Conservation (phyloP, 805 yeast genomes). For the Diddensiella santjacobensis region DNA sequence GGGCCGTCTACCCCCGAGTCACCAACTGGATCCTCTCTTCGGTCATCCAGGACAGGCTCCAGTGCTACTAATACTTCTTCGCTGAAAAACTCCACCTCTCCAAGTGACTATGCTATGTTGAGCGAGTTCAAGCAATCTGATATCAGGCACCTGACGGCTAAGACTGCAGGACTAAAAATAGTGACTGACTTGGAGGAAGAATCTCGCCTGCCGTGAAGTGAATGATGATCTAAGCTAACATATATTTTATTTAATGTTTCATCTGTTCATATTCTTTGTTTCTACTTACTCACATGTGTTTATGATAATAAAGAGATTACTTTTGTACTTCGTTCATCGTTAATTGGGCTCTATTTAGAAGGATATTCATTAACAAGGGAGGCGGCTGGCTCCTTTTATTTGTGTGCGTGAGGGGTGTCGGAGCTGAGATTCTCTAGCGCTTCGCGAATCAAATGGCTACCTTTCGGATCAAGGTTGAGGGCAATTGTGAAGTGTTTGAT, state of each 20-base stretch:
- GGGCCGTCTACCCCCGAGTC: conserved; percentile 21
- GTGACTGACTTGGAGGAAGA: conserved; percentile 21
- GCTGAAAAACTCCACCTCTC: conserved; percentile 6
- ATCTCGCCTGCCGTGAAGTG: background rate
- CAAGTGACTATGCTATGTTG: background rate
- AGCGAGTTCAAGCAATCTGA: conserved; percentile 10
- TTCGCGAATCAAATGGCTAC: conserved; percentile 77
- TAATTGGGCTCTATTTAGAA: too few species aligned
- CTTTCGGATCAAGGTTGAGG: conserved; percentile 87
- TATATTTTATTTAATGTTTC: too few species aligned
- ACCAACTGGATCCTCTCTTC: conserved; percentile 23
- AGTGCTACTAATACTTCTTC: conserved; percentile 21
- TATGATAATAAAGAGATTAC: too few species aligned
- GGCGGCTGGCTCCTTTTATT: too few species aligned
- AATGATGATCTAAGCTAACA: too few species aligned
- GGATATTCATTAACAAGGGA: too few species aligned
- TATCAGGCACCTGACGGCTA: conserved; percentile 21
- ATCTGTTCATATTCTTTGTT: too few species aligned
- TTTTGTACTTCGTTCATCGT: too few species aligned
- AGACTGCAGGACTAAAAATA: conserved; percentile 25
- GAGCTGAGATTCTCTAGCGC: conserved; percentile 63
- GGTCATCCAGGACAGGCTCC: conserved; percentile 24
- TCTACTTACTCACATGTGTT: too few species aligned
- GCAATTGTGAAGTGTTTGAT: conserved; percentile 85
- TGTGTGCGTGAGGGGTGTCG: too few species aligned